Percentiles rank a stretch among this genome's conserved stretches.
Conservation (phyloP, 208 protist species). For the Trypanosoma vivax region DNA sequence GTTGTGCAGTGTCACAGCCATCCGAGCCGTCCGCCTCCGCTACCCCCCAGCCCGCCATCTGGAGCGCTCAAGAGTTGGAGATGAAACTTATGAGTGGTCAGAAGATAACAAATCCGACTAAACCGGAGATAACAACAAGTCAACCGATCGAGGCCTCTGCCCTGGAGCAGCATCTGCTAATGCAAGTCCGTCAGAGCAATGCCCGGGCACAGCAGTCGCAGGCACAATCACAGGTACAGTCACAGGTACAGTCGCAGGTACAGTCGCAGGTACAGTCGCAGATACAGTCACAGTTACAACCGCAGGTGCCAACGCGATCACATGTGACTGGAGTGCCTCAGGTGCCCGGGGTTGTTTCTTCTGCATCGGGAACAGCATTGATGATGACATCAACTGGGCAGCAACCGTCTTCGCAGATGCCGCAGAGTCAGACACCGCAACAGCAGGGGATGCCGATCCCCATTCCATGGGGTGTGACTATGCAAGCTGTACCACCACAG, state of each 20-base stretch:
- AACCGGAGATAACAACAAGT: constrained; percentile 6
- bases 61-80: constrained; percentile 60
- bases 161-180: constrained; percentile 46
- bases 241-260: constrained; percentile 18
- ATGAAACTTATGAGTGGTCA: constrained; percentile 31
- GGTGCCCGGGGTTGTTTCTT: not conserved
- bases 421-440: constrained; percentile 15
- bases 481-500: constrained; percentile 13
- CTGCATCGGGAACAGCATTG: constrained; percentile 5
- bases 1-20: constrained; percentile 10
- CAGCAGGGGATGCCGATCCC: constrained; percentile 25
- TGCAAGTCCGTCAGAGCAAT: constrained; percentile 28
- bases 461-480: constrained; percentile 18
- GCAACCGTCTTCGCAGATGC: constrained; percentile 14
- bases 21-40: not conserved
- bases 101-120: constrained; percentile 7
- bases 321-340: constrained; percentile 2
- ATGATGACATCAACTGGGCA: constrained; percentile 10
- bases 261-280: not conserved
- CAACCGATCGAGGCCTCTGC: constrained; percentile 42
- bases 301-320: constrained; percentile 10
- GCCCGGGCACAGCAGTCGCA: constrained; percentile 5
- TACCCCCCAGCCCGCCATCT: constrained; percentile 20
- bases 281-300: constrained; percentile 10
- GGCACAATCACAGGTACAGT: not conserved